phyloP scores from a whole-genome alignment of 192 early-diverging fungal genomes.

The Podila minutissima region DNA sequence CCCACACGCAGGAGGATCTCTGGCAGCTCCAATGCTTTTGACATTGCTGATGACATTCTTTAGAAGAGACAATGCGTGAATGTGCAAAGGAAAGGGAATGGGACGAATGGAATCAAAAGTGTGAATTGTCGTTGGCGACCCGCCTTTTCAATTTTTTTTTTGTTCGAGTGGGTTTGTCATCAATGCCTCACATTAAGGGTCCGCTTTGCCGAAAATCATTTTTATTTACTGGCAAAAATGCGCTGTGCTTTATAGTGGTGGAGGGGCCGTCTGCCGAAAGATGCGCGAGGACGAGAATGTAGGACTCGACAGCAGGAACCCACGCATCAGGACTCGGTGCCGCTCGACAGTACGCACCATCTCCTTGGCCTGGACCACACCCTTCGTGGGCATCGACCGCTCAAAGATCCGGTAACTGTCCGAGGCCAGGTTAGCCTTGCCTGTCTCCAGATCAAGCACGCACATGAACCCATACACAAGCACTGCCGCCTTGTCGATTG shows the following conservation, averaged over 20 bases:
- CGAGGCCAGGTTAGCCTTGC: constrained; percentile 31
- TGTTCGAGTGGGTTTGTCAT: no score
- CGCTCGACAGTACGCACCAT: constrained; percentile 31
- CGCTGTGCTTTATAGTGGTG: no score
- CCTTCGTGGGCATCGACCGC: constrained; percentile 43
- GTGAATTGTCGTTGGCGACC: no score
- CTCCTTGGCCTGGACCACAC: constrained; percentile 32
- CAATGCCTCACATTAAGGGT: no score
- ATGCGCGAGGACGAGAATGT: constrained; percentile 16
- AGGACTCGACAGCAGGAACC: constrained; percentile 13
- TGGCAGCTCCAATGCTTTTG: constrained; percentile 19
- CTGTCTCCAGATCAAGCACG: constrained; percentile 44
- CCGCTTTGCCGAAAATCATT: no score
- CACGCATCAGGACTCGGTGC: constrained; percentile 24
- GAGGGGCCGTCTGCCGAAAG: constrained; percentile 5
- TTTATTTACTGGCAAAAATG: no score
- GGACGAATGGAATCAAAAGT: no score
- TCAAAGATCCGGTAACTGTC: constrained; percentile 45
- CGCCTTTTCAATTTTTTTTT: no score
- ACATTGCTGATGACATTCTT: constrained; percentile 4
- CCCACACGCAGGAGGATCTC: constrained; percentile 30
- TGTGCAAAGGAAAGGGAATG: no score
- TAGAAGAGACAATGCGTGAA: no score
- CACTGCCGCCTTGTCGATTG: constrained; percentile 44
- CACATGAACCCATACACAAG: constrained; percentile 52